Base-by-base conservation (phyloP, 306 rosid genomes). In the Sicyos baderoa region DNA sequence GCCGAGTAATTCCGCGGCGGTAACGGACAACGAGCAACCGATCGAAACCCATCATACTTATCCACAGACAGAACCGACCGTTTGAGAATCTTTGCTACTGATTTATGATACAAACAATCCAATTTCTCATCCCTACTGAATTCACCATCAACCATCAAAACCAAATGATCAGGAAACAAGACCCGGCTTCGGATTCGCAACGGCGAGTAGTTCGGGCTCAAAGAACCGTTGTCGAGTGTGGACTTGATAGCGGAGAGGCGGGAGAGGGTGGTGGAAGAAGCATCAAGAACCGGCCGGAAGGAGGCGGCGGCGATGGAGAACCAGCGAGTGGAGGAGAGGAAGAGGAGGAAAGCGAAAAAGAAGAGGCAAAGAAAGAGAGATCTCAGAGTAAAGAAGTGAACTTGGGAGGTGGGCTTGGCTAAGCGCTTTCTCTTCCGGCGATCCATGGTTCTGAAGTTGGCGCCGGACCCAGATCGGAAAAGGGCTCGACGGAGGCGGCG, bases 1-100 rank as follows among this genome's bases (percentile, higher is more conserved):
- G 50, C 11, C 0, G 96, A 82, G 55, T 25, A 72, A 73, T 86
- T 84, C 3, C 17, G 68, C 23, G 77, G 75, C 8, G 84, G 90
- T 71, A 85, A 77, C 37, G 97, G 96, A 52, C 99, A 94, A 72
- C 89, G 71, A 13, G 75, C 95, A 7, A 94, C 72, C 18, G 91
- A 94, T 74, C 91, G 86, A 56, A 78, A 74, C 71, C 82, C 83
- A 6, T 86, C 86, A 70, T 86, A 94, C 51, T 48, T 40, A 40
- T 90, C 96, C 7, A 72, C 66, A 12, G 96, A 84, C 9, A 84
- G n/a, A 8, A 70, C 86, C 0, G 97, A 88, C 48, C 42, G 82
- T 53, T 76, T 68, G 51, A 71, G 64, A 62, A 27, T 7, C 68
- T 48, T 84, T 23, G 35, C 70, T 9, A 66, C 72, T 19, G 72